Evolutionary conservation across 2,329 filamentous ascomycete genomes (phyloP).

Genomic region (Stylonectria norvegica): DNA sequence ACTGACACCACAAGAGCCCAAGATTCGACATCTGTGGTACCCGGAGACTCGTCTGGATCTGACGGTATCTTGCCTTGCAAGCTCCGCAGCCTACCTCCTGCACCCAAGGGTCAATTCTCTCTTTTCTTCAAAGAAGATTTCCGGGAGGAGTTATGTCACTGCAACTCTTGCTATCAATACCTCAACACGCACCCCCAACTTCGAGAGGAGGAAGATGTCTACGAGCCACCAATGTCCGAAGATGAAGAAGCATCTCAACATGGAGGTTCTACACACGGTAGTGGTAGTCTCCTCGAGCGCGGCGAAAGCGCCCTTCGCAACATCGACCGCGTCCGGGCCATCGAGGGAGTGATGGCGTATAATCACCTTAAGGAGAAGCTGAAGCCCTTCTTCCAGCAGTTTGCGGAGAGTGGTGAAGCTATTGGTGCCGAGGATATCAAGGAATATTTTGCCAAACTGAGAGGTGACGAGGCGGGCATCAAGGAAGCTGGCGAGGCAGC

Average conservation of each 20-base stretch:
- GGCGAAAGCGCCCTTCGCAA: constrained; percentile 90
- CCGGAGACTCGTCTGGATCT: constrained; percentile 17
- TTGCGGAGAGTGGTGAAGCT: constrained; percentile 83
- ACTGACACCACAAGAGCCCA: constrained; percentile 4
- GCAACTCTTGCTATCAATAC: constrained; percentile 71
- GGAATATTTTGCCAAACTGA: constrained; percentile 87
- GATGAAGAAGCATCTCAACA: constrained; percentile 53
- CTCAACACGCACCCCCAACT: constrained; percentile 73
- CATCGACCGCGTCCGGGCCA: constrained; percentile 87
- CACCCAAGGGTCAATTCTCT: constrained; percentile 63
- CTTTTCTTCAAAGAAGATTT: constrained; percentile 80
- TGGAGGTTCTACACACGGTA: constrained; percentile 61
- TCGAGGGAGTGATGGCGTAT: constrained; percentile 97
- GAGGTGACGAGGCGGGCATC: constrained; percentile 79
- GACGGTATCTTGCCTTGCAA: constrained; percentile 49
- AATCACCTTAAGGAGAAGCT: constrained; percentile 94
- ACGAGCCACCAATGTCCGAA: constrained; percentile 84
- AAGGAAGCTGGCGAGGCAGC: constrained; percentile 57
- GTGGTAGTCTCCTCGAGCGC: constrained; percentile 80
- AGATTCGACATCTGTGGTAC: not conserved
- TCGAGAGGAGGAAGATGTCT: constrained; percentile 89
- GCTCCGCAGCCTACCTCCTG: constrained; percentile 53
- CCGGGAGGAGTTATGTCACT: constrained; percentile 78
- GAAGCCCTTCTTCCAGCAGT: constrained; percentile 91
- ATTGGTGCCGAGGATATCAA: constrained; percentile 97